These are phyloP conservation scores for Vinca major DNA, from an alignment of 305 asterid species.

Conservation along the genomic window DNA sequence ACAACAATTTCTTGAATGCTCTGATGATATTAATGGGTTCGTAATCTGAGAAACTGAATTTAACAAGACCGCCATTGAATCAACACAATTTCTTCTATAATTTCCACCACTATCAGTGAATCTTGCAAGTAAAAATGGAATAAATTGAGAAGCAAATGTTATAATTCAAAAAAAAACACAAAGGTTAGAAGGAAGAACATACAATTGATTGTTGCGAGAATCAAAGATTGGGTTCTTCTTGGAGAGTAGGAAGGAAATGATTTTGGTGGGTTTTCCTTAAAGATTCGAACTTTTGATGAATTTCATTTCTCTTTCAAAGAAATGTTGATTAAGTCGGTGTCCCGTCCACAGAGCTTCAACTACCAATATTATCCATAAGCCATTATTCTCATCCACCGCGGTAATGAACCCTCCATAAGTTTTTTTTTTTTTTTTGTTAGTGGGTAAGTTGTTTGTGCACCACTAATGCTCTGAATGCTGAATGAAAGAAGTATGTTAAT, in stretches of 20 bases:
- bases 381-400: not conserved
- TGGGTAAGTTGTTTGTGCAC: too few species aligned
- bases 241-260: not conserved
- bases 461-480: too few species aligned
- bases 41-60: constrained; percentile 16
- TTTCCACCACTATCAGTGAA: not conserved
- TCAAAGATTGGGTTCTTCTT: not conserved
- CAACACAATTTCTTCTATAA: not conserved
- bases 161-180: not conserved
- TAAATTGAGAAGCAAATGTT: not conserved
- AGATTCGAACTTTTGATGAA: not conserved
- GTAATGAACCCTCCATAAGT: not conserved
- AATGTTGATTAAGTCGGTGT: not conserved
- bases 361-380: constrained; percentile 2
- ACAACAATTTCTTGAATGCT: constrained; percentile 26
- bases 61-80: constrained; percentile 22
- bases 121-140: not conserved
- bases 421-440: not conserved
- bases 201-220: not conserved
- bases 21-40: constrained; percentile 8
- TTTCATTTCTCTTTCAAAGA: not conserved
- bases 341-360: constrained; percentile 3
- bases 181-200: not conserved
- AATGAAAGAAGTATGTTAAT: too few species aligned
- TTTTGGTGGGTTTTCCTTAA: not conserved